Base-by-base conservation (phyloP, 75 land plant species). In the Selaginella tamariscina region DNA sequence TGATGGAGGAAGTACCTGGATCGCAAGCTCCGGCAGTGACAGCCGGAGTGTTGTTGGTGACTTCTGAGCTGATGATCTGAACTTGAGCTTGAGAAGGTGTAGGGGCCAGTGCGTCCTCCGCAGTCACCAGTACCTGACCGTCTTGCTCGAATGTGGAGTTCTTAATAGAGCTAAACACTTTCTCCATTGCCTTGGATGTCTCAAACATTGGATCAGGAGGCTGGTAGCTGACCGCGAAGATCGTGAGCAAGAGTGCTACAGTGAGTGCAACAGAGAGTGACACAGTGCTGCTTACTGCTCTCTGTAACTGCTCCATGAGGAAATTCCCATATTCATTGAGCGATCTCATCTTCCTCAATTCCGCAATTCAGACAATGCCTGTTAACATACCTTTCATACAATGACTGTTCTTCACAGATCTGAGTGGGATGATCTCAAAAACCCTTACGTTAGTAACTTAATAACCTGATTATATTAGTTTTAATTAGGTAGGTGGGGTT, bases 1-100 rank as follows among this genome's bases (percentile, higher is more conserved):
- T 81, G 57, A 91, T 70, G 2, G 56, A 56, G 1, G 20, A 39
- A 24, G 39, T 66, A 5, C 27, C 32, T 29, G 71, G 59, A n/a
- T 49, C 59, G 39, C 83, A 74, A 44, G 73, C 73, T 1, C 71
- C 78, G 15, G 15, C 49, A 15, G 11, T 39, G 49, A 39, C 49
- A 15, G 8, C n/a, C 62, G 8, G 21, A n/a, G n/a, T n/a, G 62
- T 26, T 59, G n/a, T 59, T 59, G 18, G 5, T 21, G 8, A 27
- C 18, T 21, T 5, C 62, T 23, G 21, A 5, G 9, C 62, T 8
- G 21, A 59, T 5, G 62, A 59, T 39, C 15, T 39, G 11, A 5
- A 15, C 49, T 15, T 2, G 62, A 2, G 26, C 23, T 59, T 21
- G 62, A 27, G 26, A 59, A 59, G 62, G 26, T 2, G 8, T n/a